A percentile compares a stretch with the other conserved stretches of the same genome.
These are phyloP conservation scores for Phytopythium litorale DNA, from an alignment of 352 stramenopile genomes.

Conservation along the genomic window DNA sequence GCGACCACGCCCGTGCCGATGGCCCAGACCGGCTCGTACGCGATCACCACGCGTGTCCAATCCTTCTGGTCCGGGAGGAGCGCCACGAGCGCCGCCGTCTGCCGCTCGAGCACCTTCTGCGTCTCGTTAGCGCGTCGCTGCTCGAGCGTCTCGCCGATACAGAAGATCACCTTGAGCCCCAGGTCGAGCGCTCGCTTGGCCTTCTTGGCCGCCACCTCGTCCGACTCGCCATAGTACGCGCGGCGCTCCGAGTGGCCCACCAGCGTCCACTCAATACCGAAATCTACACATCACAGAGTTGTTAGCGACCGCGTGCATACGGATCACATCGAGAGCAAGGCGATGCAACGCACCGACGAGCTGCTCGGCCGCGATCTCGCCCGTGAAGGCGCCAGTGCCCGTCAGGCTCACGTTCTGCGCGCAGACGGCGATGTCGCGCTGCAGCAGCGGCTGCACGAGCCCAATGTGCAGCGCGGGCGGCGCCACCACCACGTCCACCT, in stretches of 20 bases:
- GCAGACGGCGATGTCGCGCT: constrained; percentile 63
- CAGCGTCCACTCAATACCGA: constrained; percentile 77
- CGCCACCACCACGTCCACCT: constrained; percentile 78
- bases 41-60: constrained; percentile 89
- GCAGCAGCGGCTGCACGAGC: constrained; percentile 43
- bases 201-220: constrained; percentile 94
- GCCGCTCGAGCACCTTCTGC: constrained; percentile 91
- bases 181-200: constrained; percentile 88
- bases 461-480: constrained; percentile 69
- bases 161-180: constrained; percentile 94
- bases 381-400: constrained; percentile 90
- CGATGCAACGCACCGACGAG: constrained; percentile 44
- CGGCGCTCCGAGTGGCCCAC: constrained; percentile 92
- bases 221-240: constrained; percentile 89
- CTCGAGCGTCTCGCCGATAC: constrained; percentile 95
- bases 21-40: constrained; percentile 97
- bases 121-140: constrained; percentile 88
- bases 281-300: constrained; percentile 26
- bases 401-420: constrained; percentile 85
- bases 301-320: not conserved
- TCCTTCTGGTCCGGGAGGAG: constrained; percentile 81
- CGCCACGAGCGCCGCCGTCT: constrained; percentile 91
- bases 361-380: constrained; percentile 89
- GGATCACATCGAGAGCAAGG: not conserved
- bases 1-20: constrained; percentile 97